Base-by-base conservation (phyloP, 306 rosid species). In the Adenanthera pavonina region DNA sequence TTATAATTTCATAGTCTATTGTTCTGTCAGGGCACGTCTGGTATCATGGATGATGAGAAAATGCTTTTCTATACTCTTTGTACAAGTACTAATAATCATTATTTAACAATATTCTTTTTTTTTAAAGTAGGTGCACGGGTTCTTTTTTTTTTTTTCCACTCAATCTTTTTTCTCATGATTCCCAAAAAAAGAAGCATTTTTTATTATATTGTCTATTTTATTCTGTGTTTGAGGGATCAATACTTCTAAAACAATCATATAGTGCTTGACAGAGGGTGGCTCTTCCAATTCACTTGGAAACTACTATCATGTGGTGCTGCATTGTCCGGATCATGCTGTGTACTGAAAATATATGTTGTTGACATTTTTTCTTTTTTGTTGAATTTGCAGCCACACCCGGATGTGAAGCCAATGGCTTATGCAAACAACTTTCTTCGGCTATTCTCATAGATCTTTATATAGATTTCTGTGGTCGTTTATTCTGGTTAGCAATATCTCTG, bases 371-470 rank as follows among this genome's bases (percentile, higher is more conserved):
- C n/a, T 30, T 69, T 51, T 74, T 62, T 73, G 76, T 79, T 53
- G 83, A 78, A 44, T 78, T 87, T 85, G 89, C 93, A 95, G 99
- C 87, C 98, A 41, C 99, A 95, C 87, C 99, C 99, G 56, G 96
- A 95, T 51, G 96, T 95, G 56, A 95, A 90, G 89, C 99, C 99
- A 19, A 96, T 96, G 99, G 99, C 97, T 44, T 96, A 96, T 75
- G 99, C 99, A 48, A 96, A 92, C 83, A 94, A 96, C 94, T 96
- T 96, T 89, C 90, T 93, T 80, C 84, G 94, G 61, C 83, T 93
- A 88, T 93, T 92, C 83, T 89, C 90, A 87, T 93, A 78, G 30
- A 57, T 74, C 33, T 19, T 25, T 69, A 12, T 7, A 43, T 47
- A 79, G 82, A 82, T 33, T 79, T 85, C 60, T 54, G 48, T 69